A percentile compares a stretch with the other conserved stretches of the same genome.
phyloP scores from a whole-genome alignment of 2,329 filamentous ascomycete species.

The Scytalidium sp. region DNA sequence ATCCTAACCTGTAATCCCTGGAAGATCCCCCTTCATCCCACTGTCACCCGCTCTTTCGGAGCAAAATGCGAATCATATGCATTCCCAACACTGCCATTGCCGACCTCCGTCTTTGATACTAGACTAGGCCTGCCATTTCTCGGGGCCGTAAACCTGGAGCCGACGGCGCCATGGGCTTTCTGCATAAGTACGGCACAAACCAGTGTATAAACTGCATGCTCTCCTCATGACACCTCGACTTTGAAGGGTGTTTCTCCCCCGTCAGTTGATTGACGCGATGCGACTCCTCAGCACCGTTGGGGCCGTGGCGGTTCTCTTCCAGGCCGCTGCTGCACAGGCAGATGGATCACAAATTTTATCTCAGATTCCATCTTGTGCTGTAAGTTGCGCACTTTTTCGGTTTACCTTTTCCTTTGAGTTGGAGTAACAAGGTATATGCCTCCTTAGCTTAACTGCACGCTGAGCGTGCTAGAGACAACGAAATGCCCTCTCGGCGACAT shows the following conservation, averaged over 20 bases:
- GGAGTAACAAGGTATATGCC: background rate
- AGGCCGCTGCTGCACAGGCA: background rate
- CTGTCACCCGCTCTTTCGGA: background rate
- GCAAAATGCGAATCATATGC: background rate
- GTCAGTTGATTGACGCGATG: conserved; percentile 2
- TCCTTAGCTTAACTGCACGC: background rate
- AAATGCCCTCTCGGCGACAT: background rate
- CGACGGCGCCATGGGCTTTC: background rate
- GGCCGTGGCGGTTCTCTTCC: background rate
- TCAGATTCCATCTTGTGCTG: conserved; percentile 4
- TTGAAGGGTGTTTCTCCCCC: background rate
- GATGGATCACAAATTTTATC: background rate
- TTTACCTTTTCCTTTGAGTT: background rate
- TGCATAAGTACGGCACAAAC: background rate
- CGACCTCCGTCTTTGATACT: background rate
- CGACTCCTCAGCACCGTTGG: conserved; percentile 1
- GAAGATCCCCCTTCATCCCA: no score
- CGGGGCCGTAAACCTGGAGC: background rate
- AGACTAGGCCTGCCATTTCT: background rate
- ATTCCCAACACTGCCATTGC: background rate
- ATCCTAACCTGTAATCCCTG: no score
- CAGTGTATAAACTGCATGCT: background rate
- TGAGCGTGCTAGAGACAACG: background rate
- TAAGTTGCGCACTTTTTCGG: no score
- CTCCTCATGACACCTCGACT: background rate